Evolutionary conservation across 257 asterid genomes (phyloP).

Genomic region (Eustoma russellianum): DNA sequence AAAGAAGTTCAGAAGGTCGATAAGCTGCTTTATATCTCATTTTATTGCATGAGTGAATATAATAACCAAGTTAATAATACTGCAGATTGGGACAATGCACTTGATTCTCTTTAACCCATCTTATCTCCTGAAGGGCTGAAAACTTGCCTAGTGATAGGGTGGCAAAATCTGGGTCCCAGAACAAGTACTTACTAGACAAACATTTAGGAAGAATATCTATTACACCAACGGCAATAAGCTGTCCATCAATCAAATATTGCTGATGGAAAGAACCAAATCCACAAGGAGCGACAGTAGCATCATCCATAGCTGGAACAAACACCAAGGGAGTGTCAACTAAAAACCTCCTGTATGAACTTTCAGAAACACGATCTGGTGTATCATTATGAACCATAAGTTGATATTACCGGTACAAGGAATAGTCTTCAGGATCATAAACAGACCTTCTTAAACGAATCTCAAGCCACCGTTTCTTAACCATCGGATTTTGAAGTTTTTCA

Average conservation of each 20-base stretch:
- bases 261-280: slow-evolving; percentile 99
- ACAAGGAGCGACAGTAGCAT: slow-evolving; percentile 59
- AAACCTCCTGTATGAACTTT: slow-evolving; percentile 71
- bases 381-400: slow-evolving; percentile 89
- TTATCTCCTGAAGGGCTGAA: slow-evolving; percentile 86
- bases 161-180: slow-evolving; percentile 98
- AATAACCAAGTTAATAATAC: slow-evolving; percentile 96
- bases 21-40: slow-evolving; percentile 97
- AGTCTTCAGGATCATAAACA: slow-evolving; percentile 77
- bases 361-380: slow-evolving; percentile 61
- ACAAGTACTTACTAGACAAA: slow-evolving; percentile 91
- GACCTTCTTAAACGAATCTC: slow-evolving; percentile 67
- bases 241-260: slow-evolving; percentile 87
- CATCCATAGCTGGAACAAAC: slow-evolving; percentile 47
- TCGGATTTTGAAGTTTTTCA: slow-evolving; percentile 14
- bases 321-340: slow-evolving; percentile 86
- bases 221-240: slow-evolving; percentile 90
- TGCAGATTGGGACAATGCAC: slow-evolving; percentile 68
- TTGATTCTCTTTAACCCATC: slow-evolving; percentile 68
- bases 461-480: slow-evolving; percentile 32
- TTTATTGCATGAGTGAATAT: slow-evolving; percentile 91
- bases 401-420: slow-evolving; percentile 73
- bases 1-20: slow-evolving; percentile 92
- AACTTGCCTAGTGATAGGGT: slow-evolving; percentile 79
- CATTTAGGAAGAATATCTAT: slow-evolving; percentile 88